These are phyloP conservation scores for Kalanchoe fedtschenkoi DNA, from an alignment of 164 flowering plant genomes.

Conservation along the genomic window DNA sequence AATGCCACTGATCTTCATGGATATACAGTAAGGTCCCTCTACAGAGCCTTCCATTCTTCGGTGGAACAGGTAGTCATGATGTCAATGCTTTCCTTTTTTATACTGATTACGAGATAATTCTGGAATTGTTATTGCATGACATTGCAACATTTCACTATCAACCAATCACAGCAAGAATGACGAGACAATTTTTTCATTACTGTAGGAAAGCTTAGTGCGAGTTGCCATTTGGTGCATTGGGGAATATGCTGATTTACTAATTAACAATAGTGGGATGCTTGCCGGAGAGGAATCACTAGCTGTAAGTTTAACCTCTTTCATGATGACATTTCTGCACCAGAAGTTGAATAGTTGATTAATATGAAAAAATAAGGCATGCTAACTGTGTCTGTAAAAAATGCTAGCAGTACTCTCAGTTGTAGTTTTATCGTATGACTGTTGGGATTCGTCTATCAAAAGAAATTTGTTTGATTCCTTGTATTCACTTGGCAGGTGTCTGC, in stretches of 20 bases:
- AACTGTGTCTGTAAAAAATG: too few species aligned
- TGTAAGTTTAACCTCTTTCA: constrained; percentile 37
- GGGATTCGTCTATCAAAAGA: neutral
- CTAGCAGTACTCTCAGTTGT: too few species aligned
- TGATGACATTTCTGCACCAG: neutral
- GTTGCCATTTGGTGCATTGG: constrained; percentile 99
- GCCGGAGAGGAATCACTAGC: constrained; percentile 76
- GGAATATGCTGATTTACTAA: constrained; percentile 93
- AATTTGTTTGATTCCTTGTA: neutral
- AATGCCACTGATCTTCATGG: constrained; percentile 94
- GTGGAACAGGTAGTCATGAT: constrained; percentile 66
- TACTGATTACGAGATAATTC: neutral
- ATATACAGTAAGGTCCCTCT: constrained; percentile 79
- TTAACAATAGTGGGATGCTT: constrained; percentile 69
- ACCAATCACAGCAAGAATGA: neutral
- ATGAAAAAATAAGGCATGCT: neutral
- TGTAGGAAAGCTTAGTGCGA: constrained; percentile 85
- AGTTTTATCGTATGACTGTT: neutral
- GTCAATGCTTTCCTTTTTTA: neutral
- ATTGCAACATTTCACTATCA: too few species aligned
- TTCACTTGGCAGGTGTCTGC: constrained; percentile 67
- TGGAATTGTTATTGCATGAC: too few species aligned
- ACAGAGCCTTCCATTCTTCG: constrained; percentile 66
- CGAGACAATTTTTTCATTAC: neutral
- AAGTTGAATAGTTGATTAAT: neutral